A percentile compares a stretch with the other conserved stretches of the same genome.
These are phyloP conservation scores for Penicillium antarcticum DNA, from an alignment of 495 filamentous ascomycete species.

Conservation along the genomic window DNA sequence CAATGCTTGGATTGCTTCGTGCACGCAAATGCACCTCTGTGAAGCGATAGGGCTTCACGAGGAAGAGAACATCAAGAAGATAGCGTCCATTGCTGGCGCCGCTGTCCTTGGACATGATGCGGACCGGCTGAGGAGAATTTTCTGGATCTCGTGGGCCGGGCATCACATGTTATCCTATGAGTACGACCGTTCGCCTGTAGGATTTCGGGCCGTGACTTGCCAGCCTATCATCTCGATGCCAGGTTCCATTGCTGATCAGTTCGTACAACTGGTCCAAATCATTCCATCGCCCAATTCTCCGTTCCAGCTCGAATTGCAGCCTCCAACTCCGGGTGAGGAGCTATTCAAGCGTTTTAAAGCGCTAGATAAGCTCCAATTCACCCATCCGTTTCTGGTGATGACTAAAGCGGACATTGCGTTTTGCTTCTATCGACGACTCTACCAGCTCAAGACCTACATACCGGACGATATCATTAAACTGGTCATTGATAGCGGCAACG, in stretches of 20 bases:
- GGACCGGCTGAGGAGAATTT: conserved; percentile 29
- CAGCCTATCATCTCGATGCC: conserved; percentile 15
- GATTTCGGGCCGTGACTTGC: conserved; percentile 23
- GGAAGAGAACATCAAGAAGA: conserved; percentile 28
- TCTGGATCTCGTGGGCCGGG: conserved; percentile 32
- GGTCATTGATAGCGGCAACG: conserved; percentile 25
- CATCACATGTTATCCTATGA: conserved; percentile 34
- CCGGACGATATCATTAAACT: conserved; percentile 18
- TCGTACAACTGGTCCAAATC: conserved; percentile 27
- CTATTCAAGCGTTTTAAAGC: conserved; percentile 21
- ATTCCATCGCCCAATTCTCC: conserved; percentile 28
- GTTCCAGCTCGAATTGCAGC: conserved; percentile 18
- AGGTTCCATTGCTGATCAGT: conserved; percentile 28
- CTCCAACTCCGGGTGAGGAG: conserved; percentile 17
- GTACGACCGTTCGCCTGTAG: conserved; percentile 27
- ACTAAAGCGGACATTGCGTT: conserved; percentile 31
- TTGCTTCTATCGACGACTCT: conserved; percentile 33
- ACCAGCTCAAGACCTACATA: conserved; percentile 24
- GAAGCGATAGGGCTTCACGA: conserved; percentile 27
- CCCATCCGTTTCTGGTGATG: conserved; percentile 28
- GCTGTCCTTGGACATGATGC: conserved; percentile 23
- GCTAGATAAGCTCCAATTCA: conserved; percentile 11
- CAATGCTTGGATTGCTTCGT: conserved; percentile 36
- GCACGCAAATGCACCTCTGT: conserved; percentile 31
- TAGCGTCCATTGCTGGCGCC: conserved; percentile 21